Evolutionary conservation across 306 rosid genomes (phyloP).

Genomic region (Neltuma alba): DNA sequence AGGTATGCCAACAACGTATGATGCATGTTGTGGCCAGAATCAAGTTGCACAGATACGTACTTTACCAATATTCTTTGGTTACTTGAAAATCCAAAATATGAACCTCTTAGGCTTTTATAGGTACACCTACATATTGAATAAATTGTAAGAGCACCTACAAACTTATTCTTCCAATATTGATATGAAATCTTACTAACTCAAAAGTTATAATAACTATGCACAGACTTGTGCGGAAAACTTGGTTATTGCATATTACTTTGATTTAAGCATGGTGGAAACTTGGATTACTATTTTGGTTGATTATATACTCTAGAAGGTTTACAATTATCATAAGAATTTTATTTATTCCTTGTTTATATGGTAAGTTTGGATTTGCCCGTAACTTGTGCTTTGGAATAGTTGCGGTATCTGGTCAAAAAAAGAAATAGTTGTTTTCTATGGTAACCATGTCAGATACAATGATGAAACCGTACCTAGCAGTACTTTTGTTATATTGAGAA

Average conservation of each 20-base stretch:
- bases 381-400: not conserved
- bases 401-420: not conserved
- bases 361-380: not conserved
- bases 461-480: not conserved
- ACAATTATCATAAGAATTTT: not conserved
- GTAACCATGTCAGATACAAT: not conserved
- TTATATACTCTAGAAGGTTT: not conserved
- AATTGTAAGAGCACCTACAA: not conserved
- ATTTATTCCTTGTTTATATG: not conserved
- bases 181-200: not conserved
- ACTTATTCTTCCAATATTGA: not conserved
- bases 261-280: not conserved
- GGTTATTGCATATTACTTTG: not conserved
- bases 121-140: not conserved
- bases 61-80: not conserved
- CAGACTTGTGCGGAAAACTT: not conserved
- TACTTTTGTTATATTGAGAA: not conserved
- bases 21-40: not conserved
- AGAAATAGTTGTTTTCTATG: no score
- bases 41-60: not conserved
- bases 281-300: not conserved
- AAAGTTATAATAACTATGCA: not conserved
- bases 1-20: constrained; percentile 48
- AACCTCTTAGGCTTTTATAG: not conserved
- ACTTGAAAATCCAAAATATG: not conserved